Evolutionary conservation across 2,329 filamentous ascomycete species (phyloP), one percentile per base, ranked within the genome.

Genomic region (Fusarium mangiferae): DNA sequence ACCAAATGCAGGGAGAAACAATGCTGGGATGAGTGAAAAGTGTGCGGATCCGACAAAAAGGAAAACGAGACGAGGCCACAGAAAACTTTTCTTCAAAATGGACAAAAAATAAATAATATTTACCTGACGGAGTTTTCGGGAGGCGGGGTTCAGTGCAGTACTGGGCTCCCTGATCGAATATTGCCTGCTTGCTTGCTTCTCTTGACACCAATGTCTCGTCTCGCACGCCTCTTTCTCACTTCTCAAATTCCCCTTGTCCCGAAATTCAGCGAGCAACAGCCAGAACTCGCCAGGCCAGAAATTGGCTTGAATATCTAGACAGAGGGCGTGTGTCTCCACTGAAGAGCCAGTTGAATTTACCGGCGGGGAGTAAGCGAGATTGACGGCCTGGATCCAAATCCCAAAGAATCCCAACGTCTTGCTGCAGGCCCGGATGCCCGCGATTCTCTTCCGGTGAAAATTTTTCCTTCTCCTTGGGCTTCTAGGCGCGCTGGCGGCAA

Each of bases 281-380:
- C 51, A 74, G 63, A 59, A 69, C 70, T 75, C 65, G 60, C 51
- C 60, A 66, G 68, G 59, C 58, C 63, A 55, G 51, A 41, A 55
- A 39, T 55, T 55, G 51, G 36, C 36, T 41, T 41, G 35, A 74
- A 67, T 41, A 35, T 35, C 17, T 17, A 51, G 55, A 69, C 64
- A 65, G 35, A 41, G 41, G 58, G 57, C 55, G 68, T 61, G 68
- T 65, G 68, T 65, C 61, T 75, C 77, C 75, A 78, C 77, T 59
- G 67, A 63, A 73, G 68, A 76, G 74, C 68, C 75, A 75, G 78
- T 78, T 73, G 77, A 81, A 80, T 81, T 82, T 81, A 79, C 77
- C 78, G 68, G 78, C 75, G 77, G 78, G 68, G 71, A 72, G 73
- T 77, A 78, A 82, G 81, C 81, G 81, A 82, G 78, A 82, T 82